Base-by-base conservation (phyloP, 148 eudicot genomes). In the Polygonum maritimum region DNA sequence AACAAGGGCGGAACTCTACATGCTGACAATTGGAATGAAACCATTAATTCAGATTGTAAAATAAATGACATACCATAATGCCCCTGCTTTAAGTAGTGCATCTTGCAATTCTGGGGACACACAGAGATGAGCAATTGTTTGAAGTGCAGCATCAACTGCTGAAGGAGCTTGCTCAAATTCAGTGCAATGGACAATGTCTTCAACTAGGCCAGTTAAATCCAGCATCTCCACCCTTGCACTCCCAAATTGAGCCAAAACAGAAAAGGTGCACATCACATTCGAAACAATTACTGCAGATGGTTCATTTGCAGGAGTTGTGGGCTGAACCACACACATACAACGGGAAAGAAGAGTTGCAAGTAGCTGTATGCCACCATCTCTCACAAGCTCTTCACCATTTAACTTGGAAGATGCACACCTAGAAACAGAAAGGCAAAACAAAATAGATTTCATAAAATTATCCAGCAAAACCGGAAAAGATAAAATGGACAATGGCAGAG, bases 351-450 rank as follows among this genome's bases (percentile, higher is more conserved):
- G 94, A 69, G 86, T 86, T 48, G 88, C 99, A 77, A 95, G 92
- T 80, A 95, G 94, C 78, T 93, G 92, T 85, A 95, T 83, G 58
- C 99, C 99, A 67, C 90, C 92, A 86, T 92, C 99, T 84, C 99
- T 89, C 76, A 92, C 99, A 82, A 95, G 97, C 85, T 95, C 99
- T 87, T 95, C 99, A 77, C 99, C 99, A 84, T 95, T 95, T 49
- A 95, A 74, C 63, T 93, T 85, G 78, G 99, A 95, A 80, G 99
- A 92, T 74, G 88, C 99, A 81, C 99, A 95, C 81, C 99, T 95
- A 75, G 73, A 80, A 73, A 78, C 33, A 55, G 63, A 71, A 80
- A 77, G 39, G 51, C 22, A 35, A 71, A 36, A 75, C 13, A 74
- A 65, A 47, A 52, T 14, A 36, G 15, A 35, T 51, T 65, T 45